Conservation (phyloP, 2,329 filamentous ascomycete genomes). For the Fusarium succisae region DNA sequence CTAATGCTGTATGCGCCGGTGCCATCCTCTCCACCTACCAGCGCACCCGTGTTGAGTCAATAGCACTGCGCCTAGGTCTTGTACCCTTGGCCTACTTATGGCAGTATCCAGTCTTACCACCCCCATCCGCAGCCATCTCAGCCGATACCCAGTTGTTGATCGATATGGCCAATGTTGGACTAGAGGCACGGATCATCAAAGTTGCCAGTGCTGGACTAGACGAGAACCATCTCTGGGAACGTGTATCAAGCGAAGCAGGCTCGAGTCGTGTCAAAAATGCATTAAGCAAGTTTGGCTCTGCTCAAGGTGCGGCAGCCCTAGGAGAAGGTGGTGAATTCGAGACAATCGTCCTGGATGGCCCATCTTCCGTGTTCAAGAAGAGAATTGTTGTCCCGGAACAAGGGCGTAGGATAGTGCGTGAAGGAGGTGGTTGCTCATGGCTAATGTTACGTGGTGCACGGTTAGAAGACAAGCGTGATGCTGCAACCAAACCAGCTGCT, state of each 20-base stretch:
- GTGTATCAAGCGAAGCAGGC: conserved; percentile 70
- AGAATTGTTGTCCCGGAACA: conserved; percentile 70
- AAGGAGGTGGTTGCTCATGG: conserved; percentile 82
- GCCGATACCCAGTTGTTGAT: conserved; percentile 70
- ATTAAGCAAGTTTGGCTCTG: conserved; percentile 73
- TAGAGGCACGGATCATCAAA: conserved; percentile 94
- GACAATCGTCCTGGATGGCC: conserved; percentile 87
- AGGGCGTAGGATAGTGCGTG: conserved; percentile 63
- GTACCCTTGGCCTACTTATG: conserved; percentile 87
- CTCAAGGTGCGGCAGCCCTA: conserved; percentile 73
- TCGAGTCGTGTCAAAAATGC: conserved; percentile 60
- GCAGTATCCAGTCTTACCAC: conserved; percentile 83
- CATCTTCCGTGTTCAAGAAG: conserved; percentile 74
- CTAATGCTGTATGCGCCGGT: conserved; percentile 88
- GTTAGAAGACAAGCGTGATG: conserved; percentile 55
- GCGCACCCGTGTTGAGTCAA: conserved; percentile 91
- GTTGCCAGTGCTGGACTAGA: conserved; percentile 91
- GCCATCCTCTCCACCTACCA: conserved; percentile 97
- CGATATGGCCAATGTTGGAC: conserved; percentile 81
- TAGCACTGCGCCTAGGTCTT: conserved; percentile 85
- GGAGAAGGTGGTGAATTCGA: conserved; percentile 98
- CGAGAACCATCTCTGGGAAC: conserved; percentile 80
- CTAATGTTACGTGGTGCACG: conserved; percentile 68
- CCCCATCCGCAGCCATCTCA: conserved; percentile 45
- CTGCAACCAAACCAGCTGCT: conserved; percentile 44